Conservation (phyloP, 495 filamentous ascomycete species). For the Penicillium angulare region DNA sequence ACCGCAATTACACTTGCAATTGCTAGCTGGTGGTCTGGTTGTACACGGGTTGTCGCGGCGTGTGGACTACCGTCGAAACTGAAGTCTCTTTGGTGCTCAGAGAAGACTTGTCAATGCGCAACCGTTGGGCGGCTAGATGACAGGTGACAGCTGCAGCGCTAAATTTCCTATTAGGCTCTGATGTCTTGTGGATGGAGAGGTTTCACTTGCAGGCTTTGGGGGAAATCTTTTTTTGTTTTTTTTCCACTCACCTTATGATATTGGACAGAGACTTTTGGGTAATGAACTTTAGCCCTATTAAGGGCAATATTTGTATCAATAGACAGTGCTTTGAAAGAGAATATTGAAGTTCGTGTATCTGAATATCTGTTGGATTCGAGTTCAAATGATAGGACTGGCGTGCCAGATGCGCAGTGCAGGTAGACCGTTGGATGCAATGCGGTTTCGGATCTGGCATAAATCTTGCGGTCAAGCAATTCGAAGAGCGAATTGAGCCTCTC, state of each 20-base stretch:
- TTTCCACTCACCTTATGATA: background rate
- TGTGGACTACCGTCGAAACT: conserved; percentile 21
- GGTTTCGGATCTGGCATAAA: conserved; percentile 23
- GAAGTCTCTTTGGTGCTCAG: conserved; percentile 10
- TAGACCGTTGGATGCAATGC: conserved; percentile 23
- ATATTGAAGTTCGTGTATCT: too few relatives aligned
- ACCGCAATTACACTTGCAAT: conserved; percentile 22
- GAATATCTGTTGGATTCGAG: background rate
- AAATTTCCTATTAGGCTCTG: conserved; percentile 14
- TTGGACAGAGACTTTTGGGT: too few relatives aligned
- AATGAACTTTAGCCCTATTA: too few relatives aligned
- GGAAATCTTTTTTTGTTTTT: background rate
- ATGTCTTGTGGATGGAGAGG: conserved; percentile 24
- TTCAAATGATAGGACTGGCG: too few relatives aligned
- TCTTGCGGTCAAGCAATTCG: background rate
- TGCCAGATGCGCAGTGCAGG: conserved; percentile 5
- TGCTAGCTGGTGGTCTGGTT: conserved; percentile 7
- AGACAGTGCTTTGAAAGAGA: too few relatives aligned
- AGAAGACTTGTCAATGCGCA: conserved; percentile 11
- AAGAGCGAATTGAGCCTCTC: background rate
- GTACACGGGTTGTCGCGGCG: conserved; percentile 31
- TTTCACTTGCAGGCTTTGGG: conserved; percentile 14
- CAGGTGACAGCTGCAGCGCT: conserved; percentile 31
- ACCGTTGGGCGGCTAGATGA: conserved; percentile 14
- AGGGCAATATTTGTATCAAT: too few relatives aligned